Conservation (phyloP, 2,329 filamentous ascomycete genomes). For the Penicillium digitatum region DNA sequence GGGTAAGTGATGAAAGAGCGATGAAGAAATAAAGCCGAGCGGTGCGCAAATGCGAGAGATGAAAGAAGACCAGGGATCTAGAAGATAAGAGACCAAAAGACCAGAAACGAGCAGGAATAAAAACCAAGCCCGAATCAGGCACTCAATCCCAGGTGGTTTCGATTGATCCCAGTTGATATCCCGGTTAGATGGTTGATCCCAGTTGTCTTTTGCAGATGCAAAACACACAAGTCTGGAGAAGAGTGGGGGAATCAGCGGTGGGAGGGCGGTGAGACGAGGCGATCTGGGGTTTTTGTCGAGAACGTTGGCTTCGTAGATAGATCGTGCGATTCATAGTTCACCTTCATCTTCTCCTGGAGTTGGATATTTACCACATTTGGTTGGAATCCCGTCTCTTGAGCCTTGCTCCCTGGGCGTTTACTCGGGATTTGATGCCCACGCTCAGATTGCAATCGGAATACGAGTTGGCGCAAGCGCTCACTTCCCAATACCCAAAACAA, state of each 20-base stretch:
- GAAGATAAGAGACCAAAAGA: neutral
- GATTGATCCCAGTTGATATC: neutral
- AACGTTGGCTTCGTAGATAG: neutral
- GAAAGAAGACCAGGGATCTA: neutral
- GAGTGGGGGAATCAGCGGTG: slow-evolving; percentile 19
- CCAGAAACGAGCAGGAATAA: slow-evolving; percentile 2
- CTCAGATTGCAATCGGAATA: slow-evolving; percentile 17
- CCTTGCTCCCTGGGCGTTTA: slow-evolving; percentile 4
- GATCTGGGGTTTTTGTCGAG: slow-evolving; percentile 3
- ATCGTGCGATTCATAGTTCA: neutral
- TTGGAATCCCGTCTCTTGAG: neutral
- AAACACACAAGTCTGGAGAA: slow-evolving; percentile 2
- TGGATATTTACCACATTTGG: neutral
- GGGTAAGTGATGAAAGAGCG: slow-evolving; percentile 9
- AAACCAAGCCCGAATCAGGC: slow-evolving; percentile 11
- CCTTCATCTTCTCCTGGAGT: neutral
- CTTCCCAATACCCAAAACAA: neutral
- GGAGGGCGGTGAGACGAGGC: slow-evolving; percentile 14
- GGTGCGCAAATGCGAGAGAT: neutral
- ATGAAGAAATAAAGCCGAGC: neutral
- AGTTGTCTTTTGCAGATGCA: neutral
- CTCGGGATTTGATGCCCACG: slow-evolving; percentile 2
- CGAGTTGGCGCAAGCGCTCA: slow-evolving; percentile 12
- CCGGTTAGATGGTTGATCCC: neutral
- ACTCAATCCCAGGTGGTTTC: neutral